A percentile compares a stretch with the other conserved stretches of the same genome.
Conservation (phyloP, 2,329 filamentous ascomycete genomes). For the Ustulina deusta region DNA sequence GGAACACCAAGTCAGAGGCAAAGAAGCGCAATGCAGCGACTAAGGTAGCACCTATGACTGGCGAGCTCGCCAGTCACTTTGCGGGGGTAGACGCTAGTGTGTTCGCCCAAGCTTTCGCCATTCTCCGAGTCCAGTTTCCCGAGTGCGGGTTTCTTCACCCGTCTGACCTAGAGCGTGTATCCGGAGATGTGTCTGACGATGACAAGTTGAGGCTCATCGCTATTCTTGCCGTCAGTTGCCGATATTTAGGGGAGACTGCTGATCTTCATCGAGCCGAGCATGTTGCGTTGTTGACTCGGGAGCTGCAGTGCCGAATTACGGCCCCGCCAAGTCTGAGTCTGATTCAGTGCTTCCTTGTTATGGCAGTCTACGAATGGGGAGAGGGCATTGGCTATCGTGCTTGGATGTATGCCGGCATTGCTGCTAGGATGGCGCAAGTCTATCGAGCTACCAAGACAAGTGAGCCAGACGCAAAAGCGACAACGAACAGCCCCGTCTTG, state of each 20-base stretch:
- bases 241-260: conserved; percentile 29
- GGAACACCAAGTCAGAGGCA: background rate
- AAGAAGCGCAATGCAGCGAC: conserved; percentile 7
- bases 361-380: conserved; percentile 40
- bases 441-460: conserved; percentile 35
- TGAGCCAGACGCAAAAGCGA: conserved; percentile 31
- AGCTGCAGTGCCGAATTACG: conserved; percentile 36
- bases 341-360: conserved; percentile 38
- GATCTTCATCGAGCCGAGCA: conserved; percentile 32
- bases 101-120: conserved; percentile 34
- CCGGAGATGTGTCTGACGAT: conserved; percentile 26
- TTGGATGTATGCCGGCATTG: conserved; percentile 38
- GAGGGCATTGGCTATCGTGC: conserved; percentile 36
- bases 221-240: conserved; percentile 35
- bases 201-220: conserved; percentile 37
- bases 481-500: conserved; percentile 20
- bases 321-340: conserved; percentile 35
- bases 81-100: conserved; percentile 26
- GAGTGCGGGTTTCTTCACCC: conserved; percentile 38
- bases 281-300: conserved; percentile 26
- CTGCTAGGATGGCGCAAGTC: conserved; percentile 39
- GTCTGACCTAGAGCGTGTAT: conserved; percentile 33
- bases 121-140: conserved; percentile 36
- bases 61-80: conserved; percentile 30
- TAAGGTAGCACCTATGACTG: background rate